Base-by-base conservation (phyloP, 352 stramenopile genomes). In the Globisporangium rhizosaccharum region DNA sequence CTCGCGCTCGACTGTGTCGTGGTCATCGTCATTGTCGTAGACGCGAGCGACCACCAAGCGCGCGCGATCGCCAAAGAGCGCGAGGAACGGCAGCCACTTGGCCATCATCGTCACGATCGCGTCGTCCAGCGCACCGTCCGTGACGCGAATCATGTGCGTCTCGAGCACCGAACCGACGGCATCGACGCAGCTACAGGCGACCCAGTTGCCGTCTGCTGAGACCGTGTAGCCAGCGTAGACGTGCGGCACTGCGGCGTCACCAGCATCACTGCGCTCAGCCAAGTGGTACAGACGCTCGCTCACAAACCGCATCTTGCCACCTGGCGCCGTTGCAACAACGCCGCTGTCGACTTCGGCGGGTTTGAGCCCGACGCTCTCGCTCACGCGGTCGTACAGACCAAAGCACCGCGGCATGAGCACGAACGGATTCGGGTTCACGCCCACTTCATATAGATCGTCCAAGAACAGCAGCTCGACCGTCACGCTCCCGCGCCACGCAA, bases 381-480 rank as follows among this genome's bases (percentile, higher is more conserved):
- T 76, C n/a, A 92, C 67, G 11, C 82, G 79, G 41, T 92, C 67
- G 62, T 88, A 92, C 8, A 92, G 63, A 7, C 68, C 67, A 60
- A 92, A 86, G 56, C 76, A 82, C 47, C 55, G 72, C 9, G 80
- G 72, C 62, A 89, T 74, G 33, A 88, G 57, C 37, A 72, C 62
- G 37, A 80, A 76, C 15, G 82, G 82, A 28, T 72, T 86, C 20
- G 78, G 68, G 41, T 88, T 82, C 41, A 92, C 63, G 39, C 73
- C 68, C 2, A 83, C 74, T 58, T 86, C 76, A 54, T 85, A 86
- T 52, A 92, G 45, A 47, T 92, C 80, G 48, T 92, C 82, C 46
- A 92, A 57, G 36, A 75, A 92, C 36, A 92, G 61, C 51, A 90
- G 61, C 59, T 90, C 82, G 25, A 92, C 61, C 15, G 76, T 86